Base-by-base conservation (phyloP, 73 alveolate genomes). In the Stentor roeselii region DNA sequence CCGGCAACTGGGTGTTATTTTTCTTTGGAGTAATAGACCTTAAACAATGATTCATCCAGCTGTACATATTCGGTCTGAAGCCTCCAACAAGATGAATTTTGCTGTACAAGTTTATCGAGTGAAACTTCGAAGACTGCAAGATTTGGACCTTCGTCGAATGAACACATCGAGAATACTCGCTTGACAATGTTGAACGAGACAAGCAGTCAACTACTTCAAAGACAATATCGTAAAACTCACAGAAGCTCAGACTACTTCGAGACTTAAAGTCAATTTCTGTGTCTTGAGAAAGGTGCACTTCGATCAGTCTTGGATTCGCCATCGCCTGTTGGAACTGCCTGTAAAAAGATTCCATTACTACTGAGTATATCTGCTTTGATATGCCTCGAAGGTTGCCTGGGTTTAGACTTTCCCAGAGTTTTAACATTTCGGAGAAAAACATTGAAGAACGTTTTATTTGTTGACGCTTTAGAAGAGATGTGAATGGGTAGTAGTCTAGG, bases 41-140 rank as follows among this genome's bases (percentile, higher is more conserved):
- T n/a, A n/a, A n/a, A n/a, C n/a, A n/a, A n/a, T n/a, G n/a, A 11
- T 50, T 6, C 80, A 67, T 67, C 80, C 80, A 67, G 50, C 41
- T n/a, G 27, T 67, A 32, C 21, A 30, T 27, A 67, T 14, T 2
- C 37, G 41, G 50, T 2, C 80, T 67, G 21, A 21, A 40, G 0
- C 42, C 50, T 34, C 34, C 80, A 30, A 15, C 34, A 1, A 67
- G 34, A 67, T 67, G 80, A 36, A n/a, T 1, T 67, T 67, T 67
- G 34, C 34, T 67, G 37, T 67, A 32, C 80, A 67, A 67, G 34
- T 67, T 67, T 11, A 67, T 21, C 34, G 80, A 15, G 0, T 3
- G 15, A 34, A 67, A 67, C 41, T 21, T 21, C 21, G 80, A n/a
- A 21, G 50, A 15, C 34, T 67, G 41, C 14, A 11, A 21, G 14